These are phyloP conservation scores for Penicillium psychrosexuale DNA, from an alignment of 2,329 filamentous ascomycete species.

Conservation along the genomic window DNA sequence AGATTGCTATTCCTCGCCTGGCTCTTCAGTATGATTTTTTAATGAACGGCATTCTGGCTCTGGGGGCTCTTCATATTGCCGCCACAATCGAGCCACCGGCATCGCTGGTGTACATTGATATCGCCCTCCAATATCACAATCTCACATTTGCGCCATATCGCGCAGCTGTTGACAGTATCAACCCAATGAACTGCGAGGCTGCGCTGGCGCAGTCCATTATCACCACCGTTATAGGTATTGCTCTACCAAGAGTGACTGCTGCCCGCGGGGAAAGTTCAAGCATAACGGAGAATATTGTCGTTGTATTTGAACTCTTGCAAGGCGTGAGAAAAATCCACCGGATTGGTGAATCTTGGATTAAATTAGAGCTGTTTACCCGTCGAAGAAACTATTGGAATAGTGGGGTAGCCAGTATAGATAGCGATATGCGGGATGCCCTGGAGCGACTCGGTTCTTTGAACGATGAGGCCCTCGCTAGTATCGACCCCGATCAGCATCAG, in stretches of 20 bases:
- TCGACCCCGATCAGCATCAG: conserved; percentile 27
- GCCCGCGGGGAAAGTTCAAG: conserved; percentile 28
- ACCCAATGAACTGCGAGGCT: conserved; percentile 37
- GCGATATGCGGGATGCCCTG: conserved; percentile 27
- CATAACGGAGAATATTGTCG: conserved; percentile 37
- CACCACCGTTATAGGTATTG: conserved; percentile 36
- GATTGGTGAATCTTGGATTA: conserved; percentile 41
- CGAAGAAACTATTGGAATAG: conserved; percentile 46
- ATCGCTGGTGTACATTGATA: conserved; percentile 36
- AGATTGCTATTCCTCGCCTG: conserved; percentile 40
- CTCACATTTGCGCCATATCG: conserved; percentile 36
- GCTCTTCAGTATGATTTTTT: conserved; percentile 43
- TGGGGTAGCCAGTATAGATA: conserved; percentile 25
- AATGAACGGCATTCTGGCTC: conserved; percentile 42
- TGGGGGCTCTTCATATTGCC: conserved; percentile 42
- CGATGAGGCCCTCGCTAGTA: conserved; percentile 25
- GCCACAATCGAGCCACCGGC: conserved; percentile 28
- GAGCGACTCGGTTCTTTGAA: conserved; percentile 28
- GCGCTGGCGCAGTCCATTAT: conserved; percentile 39
- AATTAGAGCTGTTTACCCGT: conserved; percentile 52
- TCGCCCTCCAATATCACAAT: conserved; percentile 37
- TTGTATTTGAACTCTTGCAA: conserved; percentile 37
- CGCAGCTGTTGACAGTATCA: conserved; percentile 34
- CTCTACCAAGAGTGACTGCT: conserved; percentile 34
- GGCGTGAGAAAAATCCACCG: conserved; percentile 35